Conservation (phyloP, 495 filamentous ascomycete species). For the Lindgomyces ingoldianus region DNA sequence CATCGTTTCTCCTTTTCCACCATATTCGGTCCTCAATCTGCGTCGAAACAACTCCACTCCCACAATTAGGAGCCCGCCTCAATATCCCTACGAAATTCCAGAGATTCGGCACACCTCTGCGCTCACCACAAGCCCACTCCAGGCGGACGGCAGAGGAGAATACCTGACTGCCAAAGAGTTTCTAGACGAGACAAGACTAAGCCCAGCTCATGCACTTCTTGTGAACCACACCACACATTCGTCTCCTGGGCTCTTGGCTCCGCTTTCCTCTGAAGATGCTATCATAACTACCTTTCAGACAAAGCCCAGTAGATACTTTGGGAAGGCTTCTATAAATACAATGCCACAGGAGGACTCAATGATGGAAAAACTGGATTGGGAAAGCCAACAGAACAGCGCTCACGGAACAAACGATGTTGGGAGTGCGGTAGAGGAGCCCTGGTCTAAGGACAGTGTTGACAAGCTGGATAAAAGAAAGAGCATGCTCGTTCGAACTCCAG, state of each 20-base stretch:
- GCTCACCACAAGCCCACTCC: neutral
- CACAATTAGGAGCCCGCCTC: neutral
- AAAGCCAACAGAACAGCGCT: too few relatives aligned
- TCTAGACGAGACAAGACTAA: slow-evolving; percentile 3
- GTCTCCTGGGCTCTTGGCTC: neutral
- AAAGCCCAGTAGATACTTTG: neutral
- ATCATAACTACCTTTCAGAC: neutral
- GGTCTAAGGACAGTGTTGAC: neutral
- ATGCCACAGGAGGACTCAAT: too few relatives aligned
- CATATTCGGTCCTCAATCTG: neutral
- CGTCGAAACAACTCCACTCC: slow-evolving; percentile 17
- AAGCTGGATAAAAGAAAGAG: neutral
- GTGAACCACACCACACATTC: neutral
- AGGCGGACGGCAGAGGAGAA: neutral
- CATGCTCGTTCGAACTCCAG: neutral
- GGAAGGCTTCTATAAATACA: neutral
- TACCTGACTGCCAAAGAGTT: neutral
- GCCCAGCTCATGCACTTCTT: neutral
- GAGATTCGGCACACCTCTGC: slow-evolving; percentile 15
- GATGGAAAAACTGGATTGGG: too few relatives aligned
- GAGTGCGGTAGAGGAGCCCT: neutral
- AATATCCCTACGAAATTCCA: slow-evolving; percentile 6
- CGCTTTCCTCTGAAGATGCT: neutral
- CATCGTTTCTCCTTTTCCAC: neutral
- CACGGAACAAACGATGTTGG: neutral